Base-by-base conservation (phyloP, 2,329 filamentous ascomycete species). In the Hypoxylon sp. region DNA sequence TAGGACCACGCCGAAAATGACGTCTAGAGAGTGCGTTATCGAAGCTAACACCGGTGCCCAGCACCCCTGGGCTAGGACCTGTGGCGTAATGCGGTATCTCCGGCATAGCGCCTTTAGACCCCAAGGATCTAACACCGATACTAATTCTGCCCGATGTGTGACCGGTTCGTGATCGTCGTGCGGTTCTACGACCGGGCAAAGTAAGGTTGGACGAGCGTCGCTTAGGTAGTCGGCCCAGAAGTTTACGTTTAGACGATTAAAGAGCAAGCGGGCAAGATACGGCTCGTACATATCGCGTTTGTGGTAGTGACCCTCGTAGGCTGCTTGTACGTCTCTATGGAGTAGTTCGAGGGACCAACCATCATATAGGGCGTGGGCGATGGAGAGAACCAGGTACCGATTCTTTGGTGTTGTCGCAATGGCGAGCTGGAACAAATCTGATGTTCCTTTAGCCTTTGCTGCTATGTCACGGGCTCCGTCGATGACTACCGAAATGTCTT, bases 321-420 rank as follows among this genome's bases (percentile, higher is more conserved):
- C 88, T n/a, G 79, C 82, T 14, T 84, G 79, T 0, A 97, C 85
- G 74, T 96, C 90, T 47, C 86, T 82, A 73, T 96, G 93, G 1
- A 98, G 79, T 14, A 97, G 81, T 3, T 84, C 83, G 11, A 98
- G 85, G 2, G 94, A 97, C 88, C 91, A 94, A 0, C 94, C 94
- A 76, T 98, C 94, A 72, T 98, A 98, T 19, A 97, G 84, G 1
- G 94, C 93, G 79, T 98, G 94, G 0, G 94, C 87, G 42, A 97
- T 89, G 0, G 93, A 94, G 0, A 98, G 77, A 3, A 90, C 75
- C 1, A 90, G 69, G 61, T 85, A 87, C 29, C 67, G 74, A 37
- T 73, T 75, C 13, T 66, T 72, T 2, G 67, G 79, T 0, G 78
- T 76, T 5, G 66, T 74, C 2, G 79, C 80, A 58, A 88, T 79